phyloP scores from a whole-genome alignment of 2,329 filamentous ascomycete species.

The Ascochyta fabae region DNA sequence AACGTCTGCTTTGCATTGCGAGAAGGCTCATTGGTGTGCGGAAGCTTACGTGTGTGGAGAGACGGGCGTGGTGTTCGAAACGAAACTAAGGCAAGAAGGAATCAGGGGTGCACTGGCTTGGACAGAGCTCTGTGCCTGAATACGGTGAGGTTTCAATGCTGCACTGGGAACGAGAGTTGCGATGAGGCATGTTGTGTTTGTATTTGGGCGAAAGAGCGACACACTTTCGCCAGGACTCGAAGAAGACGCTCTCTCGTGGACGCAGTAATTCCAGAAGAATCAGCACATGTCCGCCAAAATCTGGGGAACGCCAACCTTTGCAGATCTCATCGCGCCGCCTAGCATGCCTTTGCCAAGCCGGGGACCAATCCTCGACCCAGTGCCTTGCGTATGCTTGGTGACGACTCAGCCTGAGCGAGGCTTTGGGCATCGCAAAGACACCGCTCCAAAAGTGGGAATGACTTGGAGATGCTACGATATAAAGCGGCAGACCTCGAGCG shows the following conservation, averaged over 20 bases:
- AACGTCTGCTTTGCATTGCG: conserved; percentile 2
- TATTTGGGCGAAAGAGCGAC: neutral
- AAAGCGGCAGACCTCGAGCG: conserved; percentile 1
- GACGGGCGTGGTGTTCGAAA: conserved; percentile 7
- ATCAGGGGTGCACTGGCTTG: neutral
- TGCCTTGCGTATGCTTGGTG: conserved; percentile 18
- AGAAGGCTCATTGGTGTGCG: conserved; percentile 4
- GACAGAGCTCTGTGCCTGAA: neutral
- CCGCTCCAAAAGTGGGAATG: neutral
- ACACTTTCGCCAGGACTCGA: neutral
- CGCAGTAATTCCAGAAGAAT: neutral
- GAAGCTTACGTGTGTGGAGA: conserved; percentile 5
- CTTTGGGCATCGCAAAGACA: neutral
- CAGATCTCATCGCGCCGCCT: neutral
- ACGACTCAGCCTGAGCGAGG: conserved; percentile 14
- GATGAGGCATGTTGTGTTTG: neutral
- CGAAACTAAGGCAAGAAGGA: conserved; percentile 1
- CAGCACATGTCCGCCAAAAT: neutral
- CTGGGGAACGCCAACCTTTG: neutral
- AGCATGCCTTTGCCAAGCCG: conserved; percentile 11
- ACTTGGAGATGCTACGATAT: conserved; percentile 5
- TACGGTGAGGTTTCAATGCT: neutral
- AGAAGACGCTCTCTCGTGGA: neutral
- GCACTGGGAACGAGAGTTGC: neutral
- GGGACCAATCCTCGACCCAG: conserved; percentile 1